These are phyloP conservation scores for Verticillium zaregamsianum DNA, from an alignment of 2,329 filamentous ascomycete species.

Conservation along the genomic window DNA sequence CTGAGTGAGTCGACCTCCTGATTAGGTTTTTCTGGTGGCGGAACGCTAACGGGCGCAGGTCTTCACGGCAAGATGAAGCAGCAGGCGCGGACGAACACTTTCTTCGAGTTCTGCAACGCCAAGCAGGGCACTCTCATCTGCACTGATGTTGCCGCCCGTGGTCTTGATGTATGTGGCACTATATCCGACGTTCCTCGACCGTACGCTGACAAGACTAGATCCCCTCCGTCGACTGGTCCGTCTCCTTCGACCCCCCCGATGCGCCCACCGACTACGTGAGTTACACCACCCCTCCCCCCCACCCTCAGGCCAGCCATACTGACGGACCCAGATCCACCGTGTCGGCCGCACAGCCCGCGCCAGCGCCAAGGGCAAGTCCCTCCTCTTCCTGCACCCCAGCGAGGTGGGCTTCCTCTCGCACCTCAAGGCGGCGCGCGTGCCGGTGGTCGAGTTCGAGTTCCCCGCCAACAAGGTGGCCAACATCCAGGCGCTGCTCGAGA, in stretches of 20 bases:
- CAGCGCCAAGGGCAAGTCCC: slow-evolving; percentile 76
- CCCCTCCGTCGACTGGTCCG: slow-evolving; percentile 91
- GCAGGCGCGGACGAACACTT: slow-evolving; percentile 97
- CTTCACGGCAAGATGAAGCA: slow-evolving; percentile 97
- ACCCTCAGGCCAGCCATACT: neutral
- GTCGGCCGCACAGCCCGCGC: slow-evolving; percentile 89
- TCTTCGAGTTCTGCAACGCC: slow-evolving; percentile 85
- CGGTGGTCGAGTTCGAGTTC: slow-evolving; percentile 94
- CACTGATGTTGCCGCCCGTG: slow-evolving; percentile 93
- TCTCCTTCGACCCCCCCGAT: slow-evolving; percentile 93
- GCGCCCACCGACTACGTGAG: slow-evolving; percentile 76
- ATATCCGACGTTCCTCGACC: neutral
- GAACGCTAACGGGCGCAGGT: slow-evolving; percentile 31
- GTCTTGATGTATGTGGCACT: slow-evolving; percentile 65
- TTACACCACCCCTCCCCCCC: neutral
- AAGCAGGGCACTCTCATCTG: slow-evolving; percentile 86
- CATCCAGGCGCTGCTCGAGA: slow-evolving; percentile 87
- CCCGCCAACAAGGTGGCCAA: slow-evolving; percentile 88
- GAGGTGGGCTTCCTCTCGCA: slow-evolving; percentile 92
- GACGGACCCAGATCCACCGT: slow-evolving; percentile 58
- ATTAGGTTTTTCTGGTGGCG: too few species aligned
- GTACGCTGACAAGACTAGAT: slow-evolving; percentile 47
- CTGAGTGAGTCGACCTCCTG: slow-evolving; percentile 31
- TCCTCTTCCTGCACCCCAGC: slow-evolving; percentile 89
- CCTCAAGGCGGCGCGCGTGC: slow-evolving; percentile 85